Conservation (phyloP, 2,329 filamentous ascomycete species). For the Coniochaeta prunicola region DNA sequence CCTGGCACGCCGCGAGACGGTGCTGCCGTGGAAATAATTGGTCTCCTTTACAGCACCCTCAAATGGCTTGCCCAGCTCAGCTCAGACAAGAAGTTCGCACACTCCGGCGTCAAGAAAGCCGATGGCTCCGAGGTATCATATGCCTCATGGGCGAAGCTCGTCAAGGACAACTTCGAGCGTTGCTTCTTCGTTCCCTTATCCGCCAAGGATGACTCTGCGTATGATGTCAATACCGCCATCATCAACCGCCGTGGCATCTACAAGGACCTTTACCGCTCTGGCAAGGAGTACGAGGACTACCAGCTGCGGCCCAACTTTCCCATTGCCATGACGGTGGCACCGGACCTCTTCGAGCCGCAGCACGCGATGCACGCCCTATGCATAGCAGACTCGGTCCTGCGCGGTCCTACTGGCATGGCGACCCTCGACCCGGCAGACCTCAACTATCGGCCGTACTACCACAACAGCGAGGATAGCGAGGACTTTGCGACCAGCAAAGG, state of each 20-base stretch:
- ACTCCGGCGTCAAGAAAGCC: slow-evolving; percentile 62
- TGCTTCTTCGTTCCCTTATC: slow-evolving; percentile 80
- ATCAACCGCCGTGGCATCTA: slow-evolving; percentile 94
- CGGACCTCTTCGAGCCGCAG: slow-evolving; percentile 71
- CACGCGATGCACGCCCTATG: slow-evolving; percentile 77
- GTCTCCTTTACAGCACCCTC: slow-evolving; percentile 83
- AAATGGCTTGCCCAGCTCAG: slow-evolving; percentile 68
- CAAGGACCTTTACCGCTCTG: slow-evolving; percentile 91
- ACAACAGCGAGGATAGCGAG: slow-evolving; percentile 86
- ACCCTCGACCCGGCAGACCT: slow-evolving; percentile 87
- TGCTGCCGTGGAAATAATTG: slow-evolving; percentile 90
- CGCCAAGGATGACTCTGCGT: slow-evolving; percentile 61
- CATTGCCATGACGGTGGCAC: slow-evolving; percentile 91
- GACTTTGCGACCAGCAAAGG: slow-evolving; percentile 92
- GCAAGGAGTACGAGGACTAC: slow-evolving; percentile 96
- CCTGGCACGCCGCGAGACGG: slow-evolving; percentile 96
- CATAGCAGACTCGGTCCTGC: slow-evolving; percentile 69
- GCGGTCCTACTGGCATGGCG: slow-evolving; percentile 88
- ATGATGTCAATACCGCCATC: slow-evolving; percentile 72
- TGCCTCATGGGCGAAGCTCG: slow-evolving; percentile 67
- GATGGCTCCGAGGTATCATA: slow-evolving; percentile 60
- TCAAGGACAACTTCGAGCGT: slow-evolving; percentile 83
- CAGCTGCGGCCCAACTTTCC: slow-evolving; percentile 91
- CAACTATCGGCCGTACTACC: slow-evolving; percentile 92
- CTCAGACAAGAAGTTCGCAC: slow-evolving; percentile 61